phyloP scores from a whole-genome alignment of 1,139 yeast species.

The Arxiozyma telluris region DNA sequence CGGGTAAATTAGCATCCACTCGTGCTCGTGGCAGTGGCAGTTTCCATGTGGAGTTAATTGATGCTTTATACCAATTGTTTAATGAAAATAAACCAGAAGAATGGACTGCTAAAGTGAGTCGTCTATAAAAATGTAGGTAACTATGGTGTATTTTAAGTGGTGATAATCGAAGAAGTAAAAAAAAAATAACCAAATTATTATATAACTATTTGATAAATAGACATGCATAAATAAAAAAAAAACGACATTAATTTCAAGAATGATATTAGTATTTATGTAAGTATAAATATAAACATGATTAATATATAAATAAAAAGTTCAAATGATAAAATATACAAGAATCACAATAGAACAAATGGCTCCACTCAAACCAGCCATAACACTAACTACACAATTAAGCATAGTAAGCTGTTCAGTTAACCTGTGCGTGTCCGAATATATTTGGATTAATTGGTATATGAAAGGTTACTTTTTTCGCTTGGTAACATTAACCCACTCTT shows the following conservation, averaged over 20 bases:
- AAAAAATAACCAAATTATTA: no score
- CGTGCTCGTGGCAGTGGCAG: slow-evolving; percentile 26
- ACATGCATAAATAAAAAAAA: neutral
- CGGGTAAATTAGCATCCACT: slow-evolving; percentile 47
- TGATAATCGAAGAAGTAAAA: no score
- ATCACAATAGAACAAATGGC: no score
- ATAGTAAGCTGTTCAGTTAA: no score
- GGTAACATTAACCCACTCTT: slow-evolving; percentile 42
- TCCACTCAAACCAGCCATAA: neutral
- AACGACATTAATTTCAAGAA: neutral
- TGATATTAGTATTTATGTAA: neutral
- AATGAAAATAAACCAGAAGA: slow-evolving; percentile 19
- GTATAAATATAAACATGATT: neutral
- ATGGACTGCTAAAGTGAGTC: slow-evolving; percentile 18
- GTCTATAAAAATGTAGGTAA: neutral
- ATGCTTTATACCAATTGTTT: slow-evolving; percentile 22
- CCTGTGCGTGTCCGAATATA: neutral
- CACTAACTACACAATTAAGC: neutral
- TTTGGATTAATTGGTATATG: slow-evolving; percentile 41
- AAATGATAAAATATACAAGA: neutral
- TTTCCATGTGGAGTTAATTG: slow-evolving; percentile 25
- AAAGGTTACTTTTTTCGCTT: slow-evolving; percentile 52
- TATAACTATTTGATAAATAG: neutral
- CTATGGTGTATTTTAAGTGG: no score
- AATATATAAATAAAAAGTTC: neutral